Base-by-base conservation (phyloP, 2,329 filamentous ascomycete species). In the Penicillium sp. region DNA sequence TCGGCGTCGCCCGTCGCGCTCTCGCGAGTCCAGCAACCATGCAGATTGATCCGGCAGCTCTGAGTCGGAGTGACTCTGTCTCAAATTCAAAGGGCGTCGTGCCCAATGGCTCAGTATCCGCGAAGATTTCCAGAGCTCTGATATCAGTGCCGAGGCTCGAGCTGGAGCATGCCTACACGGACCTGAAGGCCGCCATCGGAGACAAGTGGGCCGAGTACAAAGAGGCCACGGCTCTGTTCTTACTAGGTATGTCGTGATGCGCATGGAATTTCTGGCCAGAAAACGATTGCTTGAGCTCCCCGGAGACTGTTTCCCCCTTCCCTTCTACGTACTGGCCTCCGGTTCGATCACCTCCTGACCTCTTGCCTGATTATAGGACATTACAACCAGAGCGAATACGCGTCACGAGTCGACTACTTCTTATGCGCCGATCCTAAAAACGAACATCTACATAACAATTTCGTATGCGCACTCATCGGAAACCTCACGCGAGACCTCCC, bases 171-270 rank as follows among this genome's bases (percentile, higher is more conserved):
- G 75, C 85, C 48, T 87, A 87, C 66, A 80, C 82, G 10, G 80
- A 83, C 57, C 75, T 88, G 51, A 87, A 87, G 67, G 74, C 77
- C 48, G 79, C 80, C 19, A 80, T 87, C 56, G 82, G 80, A 56
- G 82, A 85, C 55, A 76, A 81, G 61, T 87, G 84, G 84, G 73
- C 76, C 16, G 77, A 78, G 44, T 88, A 88, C 65, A 86, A 86
- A 68, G 79, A 82, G 52, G 76, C 82, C 5, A 75, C 84, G 16
- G 79, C 78, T 41, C 74, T 78, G 16, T 87, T 86, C 65, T 73
- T 86, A 42, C 70, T 85, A 53, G 84, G 83, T 83, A 75, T 50
- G 71, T 47, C n/a, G 12, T 45, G 10, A 33, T 30, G 37, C 57
- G 57, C 57, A 54, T 43, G 22, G 22, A 16, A 28, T 44, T 12